phyloP scores from a whole-genome alignment of 2,329 filamentous ascomycete genomes.

The Thelonectria blattea region DNA sequence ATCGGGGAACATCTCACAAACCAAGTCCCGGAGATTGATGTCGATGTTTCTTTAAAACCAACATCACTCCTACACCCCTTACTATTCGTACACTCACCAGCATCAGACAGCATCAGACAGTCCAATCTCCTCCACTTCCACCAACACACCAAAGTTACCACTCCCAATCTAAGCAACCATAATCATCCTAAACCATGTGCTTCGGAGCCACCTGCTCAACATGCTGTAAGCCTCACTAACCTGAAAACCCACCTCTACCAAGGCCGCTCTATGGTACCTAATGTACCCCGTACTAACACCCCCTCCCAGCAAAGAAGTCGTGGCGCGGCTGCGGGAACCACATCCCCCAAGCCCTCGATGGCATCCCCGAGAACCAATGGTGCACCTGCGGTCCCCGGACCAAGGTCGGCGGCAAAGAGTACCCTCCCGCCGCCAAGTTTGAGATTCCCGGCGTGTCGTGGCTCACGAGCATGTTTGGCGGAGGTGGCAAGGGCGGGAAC shows the following conservation, averaged over 20 bases:
- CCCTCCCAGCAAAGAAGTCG: conserved; percentile 49
- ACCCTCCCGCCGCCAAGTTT: conserved; percentile 51
- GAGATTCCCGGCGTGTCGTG: conserved; percentile 49
- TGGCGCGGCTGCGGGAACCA: conserved; percentile 59
- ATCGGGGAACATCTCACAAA: conserved; percentile 4
- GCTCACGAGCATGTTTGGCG: conserved; percentile 40
- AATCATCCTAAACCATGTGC: no score
- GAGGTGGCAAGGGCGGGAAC: conserved; percentile 16
- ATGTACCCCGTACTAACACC: background rate
- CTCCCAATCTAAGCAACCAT: background rate
- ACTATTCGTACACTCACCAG: background rate
- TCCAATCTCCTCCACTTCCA: background rate
- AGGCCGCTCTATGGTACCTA: no score
- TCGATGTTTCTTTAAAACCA: background rate
- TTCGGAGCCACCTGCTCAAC: conserved; percentile 48
- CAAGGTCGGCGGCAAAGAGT: conserved; percentile 51
- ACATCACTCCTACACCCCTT: background rate
- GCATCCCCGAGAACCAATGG: conserved; percentile 53
- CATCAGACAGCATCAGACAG: background rate
- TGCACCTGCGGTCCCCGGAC: conserved; percentile 55
- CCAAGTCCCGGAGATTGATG: background rate
- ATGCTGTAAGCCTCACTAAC: conserved; percentile 46
- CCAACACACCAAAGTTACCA: background rate
- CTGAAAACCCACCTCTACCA: background rate
- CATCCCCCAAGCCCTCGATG: conserved; percentile 51